These are phyloP conservation scores for Taiozyma sp. DNA, from an alignment of 1,139 yeast genomes.

Conservation along the genomic window DNA sequence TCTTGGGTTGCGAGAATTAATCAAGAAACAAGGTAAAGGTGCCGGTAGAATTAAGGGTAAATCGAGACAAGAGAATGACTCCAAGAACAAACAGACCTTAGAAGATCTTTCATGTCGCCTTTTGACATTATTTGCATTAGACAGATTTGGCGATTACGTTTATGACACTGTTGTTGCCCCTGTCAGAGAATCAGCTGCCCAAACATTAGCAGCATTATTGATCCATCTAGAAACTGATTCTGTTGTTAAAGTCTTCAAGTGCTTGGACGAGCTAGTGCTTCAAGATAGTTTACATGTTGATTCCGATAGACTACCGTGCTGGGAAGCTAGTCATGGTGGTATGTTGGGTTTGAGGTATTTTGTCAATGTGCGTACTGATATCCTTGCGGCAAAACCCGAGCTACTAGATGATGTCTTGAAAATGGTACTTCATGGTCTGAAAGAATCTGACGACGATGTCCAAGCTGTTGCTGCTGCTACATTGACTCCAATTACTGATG, in stretches of 20 bases:
- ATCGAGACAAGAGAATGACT: conserved; percentile 53
- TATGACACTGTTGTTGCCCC: conserved; percentile 99
- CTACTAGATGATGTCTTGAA: conserved; percentile 68
- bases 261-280: conserved; percentile 62
- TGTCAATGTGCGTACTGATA: conserved; percentile 83
- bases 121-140: conserved; percentile 84
- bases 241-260: conserved; percentile 55
- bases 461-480: conserved; percentile 97
- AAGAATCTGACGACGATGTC: conserved; percentile 89
- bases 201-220: conserved; percentile 83
- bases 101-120: conserved; percentile 88
- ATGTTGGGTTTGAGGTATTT: conserved; percentile 89
- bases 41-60: conserved; percentile 79
- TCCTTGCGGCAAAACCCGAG: conserved; percentile 51
- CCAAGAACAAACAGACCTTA: conserved; percentile 60
- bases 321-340: conserved; percentile 99
- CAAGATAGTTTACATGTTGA: conserved; percentile 42
- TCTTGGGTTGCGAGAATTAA: conserved; percentile 81
- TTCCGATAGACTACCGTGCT: conserved; percentile 37
- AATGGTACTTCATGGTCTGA: conserved; percentile 83
- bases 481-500: conserved; percentile 80
- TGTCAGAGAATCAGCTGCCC: conserved; percentile 95
- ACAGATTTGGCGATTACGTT: conserved; percentile 95
- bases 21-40: conserved; percentile 78
- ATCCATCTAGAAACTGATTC: conserved; percentile 60